Evolutionary conservation across 257 asterid species (phyloP).

Genomic region (Coffea eugenioides): DNA sequence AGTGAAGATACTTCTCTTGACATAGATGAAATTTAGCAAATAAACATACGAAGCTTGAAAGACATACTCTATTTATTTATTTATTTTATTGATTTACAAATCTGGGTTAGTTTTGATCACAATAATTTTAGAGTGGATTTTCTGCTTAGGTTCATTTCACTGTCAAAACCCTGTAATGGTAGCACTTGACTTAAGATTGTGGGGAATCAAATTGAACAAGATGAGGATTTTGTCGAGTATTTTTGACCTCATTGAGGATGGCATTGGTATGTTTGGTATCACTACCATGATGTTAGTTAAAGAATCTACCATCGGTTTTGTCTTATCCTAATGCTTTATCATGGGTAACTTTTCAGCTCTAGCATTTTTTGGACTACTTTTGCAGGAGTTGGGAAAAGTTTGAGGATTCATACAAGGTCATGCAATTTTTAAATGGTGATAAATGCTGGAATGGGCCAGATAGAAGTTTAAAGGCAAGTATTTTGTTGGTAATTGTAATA

Average conservation of each 20-base stretch:
- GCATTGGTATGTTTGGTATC: not conserved
- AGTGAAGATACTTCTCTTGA: not conserved
- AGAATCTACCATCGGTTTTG: not conserved
- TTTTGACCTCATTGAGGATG: not conserved
- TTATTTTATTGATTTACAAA: too few species aligned
- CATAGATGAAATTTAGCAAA: not conserved
- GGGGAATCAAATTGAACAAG: not conserved
- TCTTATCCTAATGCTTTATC: not conserved
- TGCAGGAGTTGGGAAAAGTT: conserved; percentile 87
- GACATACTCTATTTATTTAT: too few species aligned
- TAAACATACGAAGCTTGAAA: not conserved
- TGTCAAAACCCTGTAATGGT: not conserved
- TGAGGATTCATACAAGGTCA: conserved; percentile 67
- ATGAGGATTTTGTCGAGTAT: too few species aligned
- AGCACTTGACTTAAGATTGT: not conserved
- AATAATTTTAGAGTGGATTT: not conserved
- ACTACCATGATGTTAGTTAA: not conserved
- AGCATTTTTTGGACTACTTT: not conserved
- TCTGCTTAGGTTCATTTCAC: not conserved
- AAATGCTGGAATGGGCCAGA: conserved; percentile 99
- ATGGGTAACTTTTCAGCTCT: not conserved
- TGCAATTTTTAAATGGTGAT: conserved; percentile 82
- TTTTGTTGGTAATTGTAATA: not conserved
- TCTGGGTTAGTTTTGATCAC: not conserved
- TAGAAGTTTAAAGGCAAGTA: conserved; percentile 77